A percentile compares a stretch with the other conserved stretches of the same genome.
Evolutionary conservation across 306 rosid genomes (phyloP).

Genomic region (Castanea sativa): DNA sequence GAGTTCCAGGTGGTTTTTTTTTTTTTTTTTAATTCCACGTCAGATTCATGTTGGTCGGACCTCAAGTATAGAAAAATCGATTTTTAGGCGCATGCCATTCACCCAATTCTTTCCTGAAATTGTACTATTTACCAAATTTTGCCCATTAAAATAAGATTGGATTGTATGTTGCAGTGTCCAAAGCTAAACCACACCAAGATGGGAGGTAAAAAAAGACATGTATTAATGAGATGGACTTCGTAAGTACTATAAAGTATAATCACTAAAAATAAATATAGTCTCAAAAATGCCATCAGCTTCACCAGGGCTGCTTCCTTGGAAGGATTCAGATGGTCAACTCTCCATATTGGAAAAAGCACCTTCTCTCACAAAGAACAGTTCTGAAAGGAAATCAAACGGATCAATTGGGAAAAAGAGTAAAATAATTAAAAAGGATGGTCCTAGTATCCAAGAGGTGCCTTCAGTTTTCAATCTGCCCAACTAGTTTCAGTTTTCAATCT

Average conservation of each 20-base stretch:
- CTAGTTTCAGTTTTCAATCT: constrained; percentile 28
- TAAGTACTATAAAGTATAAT: constrained; percentile 58
- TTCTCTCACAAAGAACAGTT: constrained; percentile 25
- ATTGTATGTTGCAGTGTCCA: constrained; percentile 61
- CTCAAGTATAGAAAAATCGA: no score
- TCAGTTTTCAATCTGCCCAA: constrained; percentile 32
- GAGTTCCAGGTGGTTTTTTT: no score
- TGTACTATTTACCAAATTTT: no score
- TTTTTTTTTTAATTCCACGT: no score
- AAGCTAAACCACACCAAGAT: constrained; percentile 39
- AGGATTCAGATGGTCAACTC: constrained; percentile 14
- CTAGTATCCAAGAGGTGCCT: constrained; percentile 37
- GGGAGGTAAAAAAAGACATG: constrained; percentile 19
- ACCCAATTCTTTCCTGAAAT: no score
- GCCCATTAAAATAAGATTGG: constrained; percentile 31
- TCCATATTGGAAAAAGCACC: constrained; percentile 32
- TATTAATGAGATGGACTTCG: constrained; percentile 55
- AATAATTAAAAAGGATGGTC: constrained; percentile 20
- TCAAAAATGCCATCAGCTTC: constrained; percentile 51
- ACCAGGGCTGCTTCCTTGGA: constrained; percentile 16
- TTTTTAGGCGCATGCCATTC: no score
- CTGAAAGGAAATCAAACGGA: constrained; percentile 30
- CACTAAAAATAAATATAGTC: constrained; percentile 68
- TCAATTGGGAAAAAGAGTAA: constrained; percentile 27
- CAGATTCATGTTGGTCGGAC: no score